These are phyloP conservation scores for Hymenoscyphus occultus DNA, from an alignment of 2,329 filamentous ascomycete species.

Conservation along the genomic window DNA sequence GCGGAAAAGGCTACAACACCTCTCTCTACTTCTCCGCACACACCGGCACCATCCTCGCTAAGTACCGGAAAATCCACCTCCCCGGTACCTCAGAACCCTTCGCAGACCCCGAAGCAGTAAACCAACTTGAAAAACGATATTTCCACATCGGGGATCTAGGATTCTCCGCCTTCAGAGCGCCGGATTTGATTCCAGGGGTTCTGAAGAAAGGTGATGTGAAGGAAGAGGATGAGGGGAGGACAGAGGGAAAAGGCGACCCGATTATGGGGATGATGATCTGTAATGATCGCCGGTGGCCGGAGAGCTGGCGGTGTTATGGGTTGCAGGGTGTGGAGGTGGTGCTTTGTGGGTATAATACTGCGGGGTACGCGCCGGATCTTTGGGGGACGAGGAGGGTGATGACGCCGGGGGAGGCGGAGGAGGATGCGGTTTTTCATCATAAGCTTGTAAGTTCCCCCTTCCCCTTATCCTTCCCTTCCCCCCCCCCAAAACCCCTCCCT, in stretches of 20 bases:
- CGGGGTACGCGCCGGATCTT: constrained; percentile 46
- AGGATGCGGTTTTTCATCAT: constrained; percentile 50
- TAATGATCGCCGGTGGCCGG: constrained; percentile 53
- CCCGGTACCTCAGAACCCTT: constrained; percentile 53
- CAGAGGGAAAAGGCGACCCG: constrained; percentile 43
- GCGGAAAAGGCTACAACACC: constrained; percentile 49
- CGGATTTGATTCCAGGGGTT: constrained; percentile 42
- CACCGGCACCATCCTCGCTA: constrained; percentile 43
- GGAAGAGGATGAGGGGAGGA: constrained; percentile 10
- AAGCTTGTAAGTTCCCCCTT: constrained; percentile 21
- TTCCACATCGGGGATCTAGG: constrained; percentile 52
- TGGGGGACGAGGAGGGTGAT: constrained; percentile 43
- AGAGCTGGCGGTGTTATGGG: constrained; percentile 51
- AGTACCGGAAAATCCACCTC: constrained; percentile 55
- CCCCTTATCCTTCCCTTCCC: neutral
- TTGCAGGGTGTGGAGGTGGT: constrained; percentile 49
- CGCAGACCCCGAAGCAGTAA: constrained; percentile 45
- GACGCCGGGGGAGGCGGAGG: constrained; percentile 44
- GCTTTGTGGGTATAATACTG: constrained; percentile 51
- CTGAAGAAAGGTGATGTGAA: constrained; percentile 36
- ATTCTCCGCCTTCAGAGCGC: constrained; percentile 51
- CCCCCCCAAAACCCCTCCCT: too few species aligned
- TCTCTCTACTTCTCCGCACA: constrained; percentile 49
- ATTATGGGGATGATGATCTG: constrained; percentile 55
- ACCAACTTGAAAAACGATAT: constrained; percentile 56